phyloP scores from a whole-genome alignment of 352 stramenopile species.

The Pythium sp. region DNA sequence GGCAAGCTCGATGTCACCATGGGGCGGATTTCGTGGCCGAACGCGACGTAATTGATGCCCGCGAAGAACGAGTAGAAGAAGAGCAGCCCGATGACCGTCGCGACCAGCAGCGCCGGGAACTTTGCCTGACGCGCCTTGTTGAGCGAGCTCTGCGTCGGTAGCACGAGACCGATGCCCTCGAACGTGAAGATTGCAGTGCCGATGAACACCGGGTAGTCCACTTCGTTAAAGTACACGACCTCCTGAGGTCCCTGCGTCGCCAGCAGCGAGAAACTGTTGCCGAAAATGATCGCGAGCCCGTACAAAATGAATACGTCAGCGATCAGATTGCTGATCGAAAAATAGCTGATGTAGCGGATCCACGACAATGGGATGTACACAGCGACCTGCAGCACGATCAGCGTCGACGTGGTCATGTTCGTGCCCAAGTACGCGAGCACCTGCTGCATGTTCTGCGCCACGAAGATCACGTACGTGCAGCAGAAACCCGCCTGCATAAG shows the following conservation, averaged over 20 bases:
- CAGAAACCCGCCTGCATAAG: conserved; percentile 84
- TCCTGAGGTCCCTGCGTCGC: conserved; percentile 42
- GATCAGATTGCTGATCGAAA: conserved; percentile 82
- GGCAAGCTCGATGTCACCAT: conserved; percentile 77
- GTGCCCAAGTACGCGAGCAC: conserved; percentile 59
- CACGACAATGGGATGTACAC: conserved; percentile 80
- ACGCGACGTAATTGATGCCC: conserved; percentile 72
- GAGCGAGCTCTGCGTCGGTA: conserved; percentile 68
- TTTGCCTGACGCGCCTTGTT: conserved; percentile 60
- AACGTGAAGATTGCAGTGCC: conserved; percentile 81
- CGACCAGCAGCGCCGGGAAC: conserved; percentile 54
- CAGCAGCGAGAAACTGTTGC: conserved; percentile 68
- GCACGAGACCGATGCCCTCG: conserved; percentile 76
- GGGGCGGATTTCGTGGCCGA: conserved; percentile 56
- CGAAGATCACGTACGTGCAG: conserved; percentile 85
- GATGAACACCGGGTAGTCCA: conserved; percentile 77
- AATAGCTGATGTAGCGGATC: conserved; percentile 87
- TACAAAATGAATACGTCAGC: conserved; percentile 85
- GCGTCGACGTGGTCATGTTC: conserved; percentile 38
- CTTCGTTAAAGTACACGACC: conserved; percentile 66
- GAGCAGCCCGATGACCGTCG: conserved; percentile 66
- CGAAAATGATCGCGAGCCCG: conserved; percentile 67
- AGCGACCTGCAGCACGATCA: conserved; percentile 72
- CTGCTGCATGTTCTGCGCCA: conserved; percentile 74
- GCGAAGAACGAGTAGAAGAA: conserved; percentile 86